Percentiles rank a stretch among this genome's conserved stretches.
Conservation (phyloP, 805 yeast genomes). For the Ogataea trehaloabstinens region DNA sequence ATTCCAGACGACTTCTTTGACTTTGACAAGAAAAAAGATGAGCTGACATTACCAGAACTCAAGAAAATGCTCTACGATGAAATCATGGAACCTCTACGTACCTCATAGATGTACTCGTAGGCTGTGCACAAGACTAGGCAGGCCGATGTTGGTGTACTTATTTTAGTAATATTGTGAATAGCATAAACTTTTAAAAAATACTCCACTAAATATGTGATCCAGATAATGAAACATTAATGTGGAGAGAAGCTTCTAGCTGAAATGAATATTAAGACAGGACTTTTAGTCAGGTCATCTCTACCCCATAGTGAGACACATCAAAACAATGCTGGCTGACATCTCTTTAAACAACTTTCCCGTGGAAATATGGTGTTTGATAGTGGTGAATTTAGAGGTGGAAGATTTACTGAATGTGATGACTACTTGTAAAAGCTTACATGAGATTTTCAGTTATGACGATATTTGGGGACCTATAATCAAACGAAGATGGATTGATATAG, state of each 20-base stretch:
- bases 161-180: too few species aligned
- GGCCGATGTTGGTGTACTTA: too few species aligned
- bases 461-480: slow-evolving; percentile 22
- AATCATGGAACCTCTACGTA: slow-evolving; percentile 54
- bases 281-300: too few species aligned
- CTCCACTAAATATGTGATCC: too few species aligned
- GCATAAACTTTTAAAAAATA: too few species aligned
- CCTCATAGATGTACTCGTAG: too few species aligned
- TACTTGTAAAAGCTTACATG: slow-evolving; percentile 6
- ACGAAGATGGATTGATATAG: slow-evolving; percentile 8
- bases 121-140: too few species aligned
- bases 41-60: slow-evolving; percentile 70
- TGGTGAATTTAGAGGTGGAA: slow-evolving; percentile 2
- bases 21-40: slow-evolving; percentile 82
- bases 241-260: too few species aligned
- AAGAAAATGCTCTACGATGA: slow-evolving; percentile 78
- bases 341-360: slow-evolving; percentile 11
- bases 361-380: slow-evolving; percentile 23
- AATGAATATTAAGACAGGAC: too few species aligned
- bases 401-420: slow-evolving; percentile 14
- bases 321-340: slow-evolving; percentile 1
- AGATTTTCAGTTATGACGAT: slow-evolving; percentile 10
- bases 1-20: slow-evolving; percentile 86
- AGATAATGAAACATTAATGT: too few species aligned
- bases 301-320: too few species aligned